Evolutionary conservation across 2,329 filamentous ascomycete genomes (phyloP), one percentile per base, ranked within the genome.

Genomic region (Venturia asperata): DNA sequence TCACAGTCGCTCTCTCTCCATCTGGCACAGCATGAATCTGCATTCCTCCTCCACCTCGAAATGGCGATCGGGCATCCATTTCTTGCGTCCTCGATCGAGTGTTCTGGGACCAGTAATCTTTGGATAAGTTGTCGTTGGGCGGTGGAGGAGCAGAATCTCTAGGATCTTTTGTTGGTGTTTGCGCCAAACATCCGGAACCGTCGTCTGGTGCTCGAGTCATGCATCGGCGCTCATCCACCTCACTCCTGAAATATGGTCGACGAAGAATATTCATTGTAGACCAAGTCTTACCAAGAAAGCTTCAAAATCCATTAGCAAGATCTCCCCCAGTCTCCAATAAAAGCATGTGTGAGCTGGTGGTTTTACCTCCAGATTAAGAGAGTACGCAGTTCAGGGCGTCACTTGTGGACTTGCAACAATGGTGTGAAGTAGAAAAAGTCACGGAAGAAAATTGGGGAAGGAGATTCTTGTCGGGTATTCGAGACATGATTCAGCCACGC

Each of bases 1-100:
- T 81, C 64, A 82, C 84, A 70, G 80, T 78, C 41, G 83, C 84
- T 70, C 84, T 82, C 74, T 87, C 85, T 69, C 83, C 80, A 64
- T 83, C 83, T 42, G 85, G 84, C 13, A 88, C 85, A 41, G 83
- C 83, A 74, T 88, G 85, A 63, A 87, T 84, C 74, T 88, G 85
- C 82, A 87, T 87, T 65, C 76, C 77, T 39, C 66, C 67, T 41
- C 52, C 52, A n/a, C 52, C 52, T n/a, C 52, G 52, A 37, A 58
- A 58, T 58, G 52, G 52, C 17, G 52, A 58, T 58, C 52, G 52
- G 6, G 52, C 15, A 37, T 58, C 52, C 52, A 58, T 58, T 13
- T 37, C 1, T 15, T 37, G 27, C 5, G 19, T 34, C 19, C 19
- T n/a, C 39, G 15, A 41, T 21, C 52, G 24, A 52, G 21, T 58